Percentiles rank a stretch among this genome's conserved stretches.
Conservation (phyloP, 2,329 filamentous ascomycete genomes). For the Trichoderma atroviride region DNA sequence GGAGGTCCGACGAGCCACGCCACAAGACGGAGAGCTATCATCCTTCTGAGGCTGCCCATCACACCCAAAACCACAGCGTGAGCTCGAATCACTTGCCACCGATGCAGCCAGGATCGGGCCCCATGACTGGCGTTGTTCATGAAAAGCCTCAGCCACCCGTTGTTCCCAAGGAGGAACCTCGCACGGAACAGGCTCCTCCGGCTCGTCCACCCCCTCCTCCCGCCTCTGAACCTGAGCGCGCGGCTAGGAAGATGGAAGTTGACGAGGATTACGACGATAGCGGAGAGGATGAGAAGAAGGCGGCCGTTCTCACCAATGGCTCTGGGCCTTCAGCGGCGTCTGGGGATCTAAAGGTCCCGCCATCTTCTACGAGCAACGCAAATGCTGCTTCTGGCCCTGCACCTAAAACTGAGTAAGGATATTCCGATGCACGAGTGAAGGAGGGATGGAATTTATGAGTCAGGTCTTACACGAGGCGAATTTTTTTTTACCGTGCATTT, state of each 20-base stretch:
- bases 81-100: conserved; percentile 58
- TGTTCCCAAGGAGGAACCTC: conserved; percentile 62
- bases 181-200: conserved; percentile 44
- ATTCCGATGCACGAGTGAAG: not conserved
- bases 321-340: conserved; percentile 52
- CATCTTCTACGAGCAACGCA: conserved; percentile 51
- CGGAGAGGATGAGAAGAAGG: conserved; percentile 79
- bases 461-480: conserved; percentile 33
- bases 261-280: conserved; percentile 98
- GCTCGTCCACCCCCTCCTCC: conserved; percentile 54
- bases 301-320: conserved; percentile 45
- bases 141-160: conserved; percentile 46
- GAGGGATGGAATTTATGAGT: conserved; percentile 32
- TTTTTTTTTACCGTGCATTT: conserved; percentile 1
- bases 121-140: conserved; percentile 56
- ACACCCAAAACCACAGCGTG: conserved; percentile 60
- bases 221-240: conserved; percentile 73
- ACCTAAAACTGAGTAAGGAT: conserved; percentile 50
- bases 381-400: conserved; percentile 48
- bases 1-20: conserved; percentile 63
- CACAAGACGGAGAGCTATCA: conserved; percentile 80
- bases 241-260: conserved; percentile 92
- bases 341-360: conserved; percentile 54
- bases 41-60: conserved; percentile 89
- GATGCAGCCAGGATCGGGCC: conserved; percentile 62